Base-by-base conservation (phyloP, 345 rosid genomes). In the Eucalyptus victrix region DNA sequence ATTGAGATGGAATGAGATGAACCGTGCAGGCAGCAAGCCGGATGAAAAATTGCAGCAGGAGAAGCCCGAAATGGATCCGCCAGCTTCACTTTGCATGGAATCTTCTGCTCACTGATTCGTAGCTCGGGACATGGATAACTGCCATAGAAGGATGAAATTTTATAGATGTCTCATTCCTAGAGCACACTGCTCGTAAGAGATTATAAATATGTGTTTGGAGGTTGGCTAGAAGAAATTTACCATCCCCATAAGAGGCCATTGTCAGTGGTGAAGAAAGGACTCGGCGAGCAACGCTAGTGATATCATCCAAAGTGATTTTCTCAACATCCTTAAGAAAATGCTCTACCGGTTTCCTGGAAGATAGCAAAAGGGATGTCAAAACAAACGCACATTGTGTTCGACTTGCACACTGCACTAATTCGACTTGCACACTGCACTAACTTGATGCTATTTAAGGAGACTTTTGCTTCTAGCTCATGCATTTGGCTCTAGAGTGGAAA, bases 191-290 rank as follows among this genome's bases (percentile, higher is more conserved):
- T 80, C 26, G 28, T 53, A 30, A 13, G 40, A 37, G 54, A 32
- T 21, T 47, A 45, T 21, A 49, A 47, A 17, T 7, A 21, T 83
- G 13, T 49, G 32, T 14, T 60, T 3, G 9, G 69, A 28, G 56
- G 42, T 56, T 54, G 16, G 26, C 9, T 8, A 34, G 8, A 87
- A 42, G 87, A 15, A 85, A 44, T 54, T 90, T 95, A 98, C 99
- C 99, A 87, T 98, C 98, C 34, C 99, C 98, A 10, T 94, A 94
- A 40, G 97, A 93, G 45, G 97, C 99, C 97, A 98, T 95, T 87
- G 99, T 95, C 87, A 98, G 93, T 88, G 98, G 98, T 26, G 96
- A 96, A 12, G 98, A 93, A n/a, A 98, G 91, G 42, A 98, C 88
- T 93, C 92, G 93, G 88, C 90, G 88, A 88, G 96, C 95, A 54